Evolutionary conservation across 805 yeast species (phyloP), one percentile per base, ranked within the genome.

Genomic region (Suhomyces emberorum): DNA sequence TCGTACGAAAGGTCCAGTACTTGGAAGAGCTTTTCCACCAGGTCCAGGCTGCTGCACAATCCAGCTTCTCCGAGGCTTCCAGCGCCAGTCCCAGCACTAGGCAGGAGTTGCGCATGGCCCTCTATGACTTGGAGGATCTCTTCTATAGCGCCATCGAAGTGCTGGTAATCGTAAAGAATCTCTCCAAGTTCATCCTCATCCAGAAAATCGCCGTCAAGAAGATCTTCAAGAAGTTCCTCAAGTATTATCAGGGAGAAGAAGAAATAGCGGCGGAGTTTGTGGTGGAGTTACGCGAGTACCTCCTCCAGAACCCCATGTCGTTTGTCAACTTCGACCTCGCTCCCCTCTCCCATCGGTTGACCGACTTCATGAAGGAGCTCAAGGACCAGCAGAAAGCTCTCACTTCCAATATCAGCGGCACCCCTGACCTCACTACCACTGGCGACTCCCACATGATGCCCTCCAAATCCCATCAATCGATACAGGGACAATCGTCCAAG

Each of bases 161-260:
- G 45, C 43, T 71, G 69, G 29, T 74, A 72, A 38, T 62, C 49
- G 62, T 83, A 18, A 85, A 81, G 48, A 74, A 80, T 42, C 61
- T 86, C 31, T 71, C 85, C n/a, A 69, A 87, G 43, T 86, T 82
- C 52, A 75, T 84, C 11, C 62, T 81, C 15, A 72, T 85, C 6
- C 95, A 86, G 52, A 79, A 81, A 50, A 79, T 87, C 3, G 95
- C 79, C 4, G 69, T 83, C 32, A 70, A 81, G 43, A 86, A 86
- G 60, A 70, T 86, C 33, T 66, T 86, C 49, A 86, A 87, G 61
- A 86, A 87, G 54, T 82, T 74, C 41, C 32, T 65, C 31, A 76
- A 76, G 50, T 67, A 76, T 49, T 66, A 69, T 35, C 14, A 36
- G 6, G 48, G 45, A 4, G 54, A 59, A 40, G 38, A 46, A 22